Evolutionary conservation across 768 basidiomycete species (phyloP), one percentile per base, ranked within the genome.

Genomic region (Boletus coccyginus): DNA sequence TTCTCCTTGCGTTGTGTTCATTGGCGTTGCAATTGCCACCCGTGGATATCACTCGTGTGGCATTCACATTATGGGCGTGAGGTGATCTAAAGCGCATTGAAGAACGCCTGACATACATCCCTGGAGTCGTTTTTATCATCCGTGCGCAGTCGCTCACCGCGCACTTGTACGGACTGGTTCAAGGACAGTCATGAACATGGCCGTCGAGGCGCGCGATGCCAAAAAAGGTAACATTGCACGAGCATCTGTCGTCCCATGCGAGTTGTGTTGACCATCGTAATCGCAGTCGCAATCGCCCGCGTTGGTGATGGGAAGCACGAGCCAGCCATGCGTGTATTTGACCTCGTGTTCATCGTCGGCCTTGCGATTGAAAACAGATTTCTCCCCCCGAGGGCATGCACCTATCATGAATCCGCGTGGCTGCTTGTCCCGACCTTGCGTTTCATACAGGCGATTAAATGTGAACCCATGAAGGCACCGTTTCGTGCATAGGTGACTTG

Each of bases 401-500:
- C 13, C 7, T 2, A 11, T 42, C 1, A 17, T n/a, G n/a, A n/a
- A n/a, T n/a, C 5, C 10, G 32, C 7, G 0, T 24, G 0, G 1
- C 1, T 38, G 2, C 11, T 32, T 21, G 17, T 31, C 21, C 5
- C 0, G 5, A 39, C 19, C 1, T 5, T 32, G 36, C 4, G 16
- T 36, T 14, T n/a, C 24, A 36, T 1, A 16, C 19, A 61, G 60
- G 55, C 54, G 0, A 29, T 49, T 47, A 41, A 50, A 40, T 61
- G 50, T 2, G 52, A 51, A 44, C 14, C 49, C n/a, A 49, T 1
- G 33, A 61, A 6, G 47, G 46, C 0, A 62, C 58, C 6, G 33
- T 64, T 35, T 48, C 45, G 8, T 62, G 58, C 3, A 3, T 62
- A 7, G 35, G 49, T 12, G 47, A 50, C 3, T 40, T n/a, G n/a